phyloP scores from a whole-genome alignment of 2,329 filamentous ascomycete genomes.

The Amesomyces nigricolor region DNA sequence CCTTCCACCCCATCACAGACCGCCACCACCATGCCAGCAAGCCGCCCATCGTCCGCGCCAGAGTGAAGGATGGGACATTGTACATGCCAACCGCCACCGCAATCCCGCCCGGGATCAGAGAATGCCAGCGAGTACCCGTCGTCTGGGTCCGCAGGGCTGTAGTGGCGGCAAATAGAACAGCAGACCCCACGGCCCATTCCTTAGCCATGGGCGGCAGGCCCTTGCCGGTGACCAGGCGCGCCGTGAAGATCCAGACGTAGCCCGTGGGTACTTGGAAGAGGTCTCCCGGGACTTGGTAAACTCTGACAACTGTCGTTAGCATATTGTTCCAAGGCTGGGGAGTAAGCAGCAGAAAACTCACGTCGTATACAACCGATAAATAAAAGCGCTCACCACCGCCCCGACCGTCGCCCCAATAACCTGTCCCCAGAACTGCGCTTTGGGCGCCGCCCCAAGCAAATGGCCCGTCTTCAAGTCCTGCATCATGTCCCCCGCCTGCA shows the following conservation, averaged over 20 bases:
- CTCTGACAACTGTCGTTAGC: no score
- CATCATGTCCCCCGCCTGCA: constrained; percentile 94
- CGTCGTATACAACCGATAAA: constrained; percentile 82
- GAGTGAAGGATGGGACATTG: constrained; percentile 91
- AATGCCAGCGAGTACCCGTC: constrained; percentile 57
- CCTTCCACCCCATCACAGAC: constrained; percentile 45
- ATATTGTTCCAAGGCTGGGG: no score
- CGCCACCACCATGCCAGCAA: constrained; percentile 71
- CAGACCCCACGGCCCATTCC: constrained; percentile 73
- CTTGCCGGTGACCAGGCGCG: constrained; percentile 83
- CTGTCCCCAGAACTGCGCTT: constrained; percentile 95
- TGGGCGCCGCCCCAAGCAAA: constrained; percentile 82
- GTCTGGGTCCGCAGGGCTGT: constrained; percentile 65
- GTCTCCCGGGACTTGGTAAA: constrained; percentile 82
- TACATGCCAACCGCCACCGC: constrained; percentile 96
- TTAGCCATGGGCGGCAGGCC: constrained; percentile 79
- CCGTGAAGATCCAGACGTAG: constrained; percentile 97
- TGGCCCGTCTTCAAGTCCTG: constrained; percentile 97
- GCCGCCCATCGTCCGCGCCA: constrained; percentile 81
- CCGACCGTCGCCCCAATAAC: constrained; percentile 84
- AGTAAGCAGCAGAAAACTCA: no score
- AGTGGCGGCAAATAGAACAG: constrained; percentile 62
- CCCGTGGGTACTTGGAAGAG: constrained; percentile 91
- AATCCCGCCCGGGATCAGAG: constrained; percentile 83
- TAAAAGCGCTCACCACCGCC: constrained; percentile 75